Conservation (phyloP, 371 early-diverging fungal genomes). For the Funneliformis caledonium region DNA sequence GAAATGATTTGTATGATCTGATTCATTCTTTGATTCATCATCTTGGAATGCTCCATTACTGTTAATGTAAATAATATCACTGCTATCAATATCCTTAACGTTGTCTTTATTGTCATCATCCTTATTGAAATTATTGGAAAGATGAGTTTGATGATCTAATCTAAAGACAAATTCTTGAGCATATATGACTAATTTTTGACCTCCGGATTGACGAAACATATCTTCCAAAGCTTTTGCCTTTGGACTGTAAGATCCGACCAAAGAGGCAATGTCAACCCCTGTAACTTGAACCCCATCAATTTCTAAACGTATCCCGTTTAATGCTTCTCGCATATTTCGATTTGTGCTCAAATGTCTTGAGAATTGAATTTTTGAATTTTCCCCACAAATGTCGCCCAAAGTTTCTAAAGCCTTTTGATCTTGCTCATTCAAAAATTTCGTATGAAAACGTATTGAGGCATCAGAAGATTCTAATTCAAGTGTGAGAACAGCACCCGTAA, state of each 20-base stretch:
- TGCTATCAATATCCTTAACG: neutral
- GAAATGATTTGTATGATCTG: neutral
- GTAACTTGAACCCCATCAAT: conserved; percentile 39
- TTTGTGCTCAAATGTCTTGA: conserved; percentile 10
- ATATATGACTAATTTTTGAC: conserved; percentile 30
- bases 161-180: conserved; percentile 38
- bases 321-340: conserved; percentile 24
- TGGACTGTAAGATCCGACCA: conserved; percentile 24
- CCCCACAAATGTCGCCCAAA: conserved; percentile 35
- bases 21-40: neutral
- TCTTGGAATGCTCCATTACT: conserved; percentile 4
- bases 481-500: conserved; percentile 38
- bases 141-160: neutral
- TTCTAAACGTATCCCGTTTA: conserved; percentile 40
- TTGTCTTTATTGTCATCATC: neutral
- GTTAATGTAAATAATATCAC: neutral
- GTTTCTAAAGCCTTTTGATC: conserved; percentile 34
- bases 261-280: conserved; percentile 32
- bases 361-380: conserved; percentile 30
- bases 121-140: neutral
- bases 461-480: conserved; percentile 23
- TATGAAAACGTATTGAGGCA: conserved; percentile 30
- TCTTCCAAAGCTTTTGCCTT: conserved; percentile 33
- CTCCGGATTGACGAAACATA: conserved; percentile 32
- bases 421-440: conserved; percentile 34